Conservation (phyloP, 1,284 basidiomycete genomes). For the Ustilago lituana region DNA sequence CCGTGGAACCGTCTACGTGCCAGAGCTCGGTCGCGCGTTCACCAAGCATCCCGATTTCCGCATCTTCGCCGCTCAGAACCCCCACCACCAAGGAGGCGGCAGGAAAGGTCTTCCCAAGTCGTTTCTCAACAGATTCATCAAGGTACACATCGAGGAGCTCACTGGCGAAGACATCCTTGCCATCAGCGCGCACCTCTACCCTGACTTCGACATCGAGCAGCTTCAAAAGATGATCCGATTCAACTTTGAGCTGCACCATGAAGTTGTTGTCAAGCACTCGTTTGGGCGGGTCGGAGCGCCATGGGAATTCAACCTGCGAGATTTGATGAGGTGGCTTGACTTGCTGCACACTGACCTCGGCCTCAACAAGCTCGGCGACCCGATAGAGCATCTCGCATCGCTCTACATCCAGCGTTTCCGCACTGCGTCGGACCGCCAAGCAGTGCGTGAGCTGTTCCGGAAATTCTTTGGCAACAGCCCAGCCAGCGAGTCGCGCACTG, state of each 20-base stretch:
- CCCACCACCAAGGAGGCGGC: constrained; percentile 93
- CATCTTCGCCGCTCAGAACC: constrained; percentile 98
- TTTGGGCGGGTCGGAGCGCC: constrained; percentile 88
- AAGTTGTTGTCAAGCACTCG: constrained; percentile 75
- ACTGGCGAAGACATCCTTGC: constrained; percentile 80
- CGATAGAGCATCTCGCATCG: constrained; percentile 52
- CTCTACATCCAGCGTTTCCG: constrained; percentile 88
- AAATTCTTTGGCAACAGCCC: constrained; percentile 71
- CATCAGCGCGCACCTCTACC: constrained; percentile 82
- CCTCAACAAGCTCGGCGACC: constrained; percentile 70
- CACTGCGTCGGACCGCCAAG: constrained; percentile 74
- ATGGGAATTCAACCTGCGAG: constrained; percentile 99
- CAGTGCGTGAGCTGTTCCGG: constrained; percentile 75
- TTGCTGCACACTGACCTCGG: constrained; percentile 71
- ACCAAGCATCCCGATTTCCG: constrained; percentile 88
- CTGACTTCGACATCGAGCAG: constrained; percentile 70
- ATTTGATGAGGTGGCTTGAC: constrained; percentile 86
- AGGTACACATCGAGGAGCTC: constrained; percentile 92
- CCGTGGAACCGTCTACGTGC: constrained; percentile 92
- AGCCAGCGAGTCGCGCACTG: constrained; percentile 57
- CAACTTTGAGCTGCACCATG: constrained; percentile 77
- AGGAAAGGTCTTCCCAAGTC: constrained; percentile 97
- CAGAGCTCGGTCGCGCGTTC: constrained; percentile 92
- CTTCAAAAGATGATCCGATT: constrained; percentile 84
- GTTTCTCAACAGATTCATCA: constrained; percentile 96